A percentile compares a stretch with the other conserved stretches of the same genome.
phyloP scores from a whole-genome alignment of 2,329 filamentous ascomycete species.

The Phialocephala sp. region DNA sequence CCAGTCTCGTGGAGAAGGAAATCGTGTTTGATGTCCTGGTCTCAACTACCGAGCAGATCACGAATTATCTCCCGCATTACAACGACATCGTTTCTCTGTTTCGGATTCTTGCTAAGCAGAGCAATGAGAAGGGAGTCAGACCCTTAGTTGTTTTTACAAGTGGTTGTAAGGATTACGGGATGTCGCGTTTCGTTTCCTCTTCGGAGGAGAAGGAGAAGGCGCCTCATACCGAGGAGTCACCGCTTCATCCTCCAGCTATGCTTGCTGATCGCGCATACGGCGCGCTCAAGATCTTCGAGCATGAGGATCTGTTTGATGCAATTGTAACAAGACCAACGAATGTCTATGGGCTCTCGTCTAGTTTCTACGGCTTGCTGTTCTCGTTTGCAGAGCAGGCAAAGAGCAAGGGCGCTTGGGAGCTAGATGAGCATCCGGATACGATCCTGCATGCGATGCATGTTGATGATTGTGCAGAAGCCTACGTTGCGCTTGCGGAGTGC shows the following conservation, averaged over 20 bases:
- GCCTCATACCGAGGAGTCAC: constrained; percentile 51
- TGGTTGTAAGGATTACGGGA: constrained; percentile 58
- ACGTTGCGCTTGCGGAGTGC: constrained; percentile 49
- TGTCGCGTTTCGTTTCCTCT: constrained; percentile 41
- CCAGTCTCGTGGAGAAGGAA: constrained; percentile 30
- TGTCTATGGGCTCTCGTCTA: constrained; percentile 52
- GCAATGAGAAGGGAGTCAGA: constrained; percentile 43
- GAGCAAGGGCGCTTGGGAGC: constrained; percentile 35
- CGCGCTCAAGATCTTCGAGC: constrained; percentile 46
- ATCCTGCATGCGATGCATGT: constrained; percentile 55
- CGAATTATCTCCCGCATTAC: constrained; percentile 50
- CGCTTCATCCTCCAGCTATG: constrained; percentile 43
- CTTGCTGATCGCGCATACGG: constrained; percentile 43
- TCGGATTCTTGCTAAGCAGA: constrained; percentile 42
- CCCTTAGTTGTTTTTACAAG: constrained; percentile 53
- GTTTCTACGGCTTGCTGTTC: constrained; percentile 41
- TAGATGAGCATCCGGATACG: constrained; percentile 45
- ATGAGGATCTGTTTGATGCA: constrained; percentile 49
- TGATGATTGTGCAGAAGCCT: constrained; percentile 56
- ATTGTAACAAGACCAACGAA: constrained; percentile 53
- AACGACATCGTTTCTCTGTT: constrained; percentile 46
- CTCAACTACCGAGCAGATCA: constrained; percentile 49
- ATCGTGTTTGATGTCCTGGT: constrained; percentile 50
- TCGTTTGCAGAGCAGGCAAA: constrained; percentile 42
- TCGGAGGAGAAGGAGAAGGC: constrained; percentile 42